These are phyloP conservation scores for Colletotrichum sidae DNA, from an alignment of 2,329 filamentous ascomycete genomes.

Conservation along the genomic window DNA sequence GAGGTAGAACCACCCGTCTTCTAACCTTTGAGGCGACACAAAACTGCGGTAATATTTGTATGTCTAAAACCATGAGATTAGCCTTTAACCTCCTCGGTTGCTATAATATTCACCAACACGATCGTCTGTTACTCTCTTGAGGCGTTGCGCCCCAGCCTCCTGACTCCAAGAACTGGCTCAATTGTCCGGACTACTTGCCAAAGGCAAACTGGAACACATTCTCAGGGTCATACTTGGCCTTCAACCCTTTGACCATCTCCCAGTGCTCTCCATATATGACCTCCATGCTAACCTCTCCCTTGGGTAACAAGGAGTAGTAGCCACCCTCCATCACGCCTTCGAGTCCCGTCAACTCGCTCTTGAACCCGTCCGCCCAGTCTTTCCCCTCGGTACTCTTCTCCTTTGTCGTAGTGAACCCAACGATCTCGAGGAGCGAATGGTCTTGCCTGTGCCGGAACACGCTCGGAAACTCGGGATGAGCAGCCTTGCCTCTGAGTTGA, in stretches of 20 bases:
- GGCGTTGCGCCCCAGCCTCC: too few relatives aligned
- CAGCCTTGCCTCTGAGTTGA: constrained; percentile 40
- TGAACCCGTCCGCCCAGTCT: constrained; percentile 44
- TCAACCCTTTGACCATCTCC: constrained; percentile 23
- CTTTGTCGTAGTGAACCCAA: constrained; percentile 41
- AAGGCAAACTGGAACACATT: constrained; percentile 28
- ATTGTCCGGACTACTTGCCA: too few relatives aligned
- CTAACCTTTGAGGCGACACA: too few relatives aligned
- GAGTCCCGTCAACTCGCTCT: constrained; percentile 39
- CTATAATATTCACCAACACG: too few relatives aligned
- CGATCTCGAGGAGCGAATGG: constrained; percentile 51
- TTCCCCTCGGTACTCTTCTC: constrained; percentile 41
- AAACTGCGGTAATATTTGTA: too few relatives aligned
- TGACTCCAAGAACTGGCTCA: too few relatives aligned
- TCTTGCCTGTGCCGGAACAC: constrained; percentile 46
- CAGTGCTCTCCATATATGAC: constrained; percentile 46
- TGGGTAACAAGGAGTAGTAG: constrained; percentile 47
- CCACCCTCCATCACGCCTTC: constrained; percentile 44
- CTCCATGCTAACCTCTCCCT: constrained; percentile 41
- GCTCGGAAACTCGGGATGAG: constrained; percentile 40
- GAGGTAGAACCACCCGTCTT: too few relatives aligned
- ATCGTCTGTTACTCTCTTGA: background rate
- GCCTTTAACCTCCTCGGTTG: too few relatives aligned
- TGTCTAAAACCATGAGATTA: too few relatives aligned
- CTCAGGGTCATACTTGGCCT: constrained; percentile 22